phyloP scores from a whole-genome alignment of 768 basidiomycete genomes.

The Tricholoma flavovirens region DNA sequence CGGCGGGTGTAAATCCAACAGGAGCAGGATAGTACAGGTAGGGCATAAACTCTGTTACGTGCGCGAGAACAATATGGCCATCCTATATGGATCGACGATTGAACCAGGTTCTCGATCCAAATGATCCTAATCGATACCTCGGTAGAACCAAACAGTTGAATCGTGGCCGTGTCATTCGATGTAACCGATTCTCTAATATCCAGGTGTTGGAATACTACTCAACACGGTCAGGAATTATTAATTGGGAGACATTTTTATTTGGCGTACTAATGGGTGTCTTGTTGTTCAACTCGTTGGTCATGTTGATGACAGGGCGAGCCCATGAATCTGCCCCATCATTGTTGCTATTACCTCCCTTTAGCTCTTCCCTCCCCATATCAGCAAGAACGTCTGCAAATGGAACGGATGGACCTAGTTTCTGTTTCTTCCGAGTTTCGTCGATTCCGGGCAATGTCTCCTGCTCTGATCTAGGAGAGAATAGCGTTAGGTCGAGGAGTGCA shows the following conservation, averaged over 20 bases:
- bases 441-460: not conserved
- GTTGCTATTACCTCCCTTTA: not conserved
- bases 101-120: not conserved
- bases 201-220: constrained; percentile 23
- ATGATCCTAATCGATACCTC: constrained; percentile 11
- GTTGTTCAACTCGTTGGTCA: not conserved
- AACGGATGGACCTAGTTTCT: constrained; percentile 1
- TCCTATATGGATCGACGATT: not conserved
- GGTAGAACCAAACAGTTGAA: constrained; percentile 23
- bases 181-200: constrained; percentile 16
- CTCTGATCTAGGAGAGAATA: not conserved
- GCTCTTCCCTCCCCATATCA: constrained; percentile 4
- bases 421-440: not conserved
- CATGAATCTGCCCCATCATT: not conserved
- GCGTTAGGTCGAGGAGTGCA: too few species aligned
- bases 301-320: not conserved
- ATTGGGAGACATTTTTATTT: not conserved
- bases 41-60: not conserved
- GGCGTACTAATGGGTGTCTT: constrained; percentile 7
- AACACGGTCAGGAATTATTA: not conserved
- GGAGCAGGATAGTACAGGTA: constrained; percentile 7
- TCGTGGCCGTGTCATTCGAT: constrained; percentile 10
- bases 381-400: constrained; percentile 11
- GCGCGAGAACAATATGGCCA: constrained; percentile 1
- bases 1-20: not conserved